Base-by-base conservation (phyloP, 2,329 filamentous ascomycete species). In the Dothidotthia symphoricarpi region DNA sequence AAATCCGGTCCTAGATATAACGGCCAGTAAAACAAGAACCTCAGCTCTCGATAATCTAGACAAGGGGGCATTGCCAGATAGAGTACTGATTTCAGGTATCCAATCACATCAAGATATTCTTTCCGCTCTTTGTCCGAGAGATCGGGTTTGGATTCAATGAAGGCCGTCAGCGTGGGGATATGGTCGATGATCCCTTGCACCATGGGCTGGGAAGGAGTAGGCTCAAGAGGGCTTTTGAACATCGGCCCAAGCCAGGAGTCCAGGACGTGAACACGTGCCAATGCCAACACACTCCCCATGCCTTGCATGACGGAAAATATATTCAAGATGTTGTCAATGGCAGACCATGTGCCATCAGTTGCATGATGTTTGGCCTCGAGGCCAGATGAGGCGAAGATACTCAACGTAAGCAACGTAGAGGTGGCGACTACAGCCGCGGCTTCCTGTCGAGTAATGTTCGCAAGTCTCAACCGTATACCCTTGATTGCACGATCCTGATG, bases 21-120 rank as follows among this genome's bases (percentile, higher is more conserved):
- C 6, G 69, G 67, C 69, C 68, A 71, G 24, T 56, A 55, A 31
- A 59, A 66, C 27, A 62, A 40, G 28, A 63, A 60, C n/a, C 64
- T 52, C 3, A 61, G 45, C 34, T 65, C 62, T 36, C 66, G 66
- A 12, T 59, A 61, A 11, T 63, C 60, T 6, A 52, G 41, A 10
- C 49, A 44, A 3, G 59, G 45, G 31, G 43, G 49, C 38, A 53
- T 53, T 7, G 55, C 39, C 4, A 53, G 27, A 12, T 53, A 46
- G 5, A 63, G 34, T 12, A 45, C 44, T 10, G 55, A 48, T 16
- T 54, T 44, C 28, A 63, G 49, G 5, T 44, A 30, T 15, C 39
- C 37, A 6, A 59, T 48, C 7, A 51, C 44, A 3, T 30, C 33
- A 7, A 60, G 16, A 16, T 50, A 55, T 3, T 43, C 28, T 14